Percentiles rank a stretch among this genome's conserved stretches.
phyloP scores from a whole-genome alignment of 2,329 filamentous ascomycete species.

The Stemphylium vesicarium region DNA sequence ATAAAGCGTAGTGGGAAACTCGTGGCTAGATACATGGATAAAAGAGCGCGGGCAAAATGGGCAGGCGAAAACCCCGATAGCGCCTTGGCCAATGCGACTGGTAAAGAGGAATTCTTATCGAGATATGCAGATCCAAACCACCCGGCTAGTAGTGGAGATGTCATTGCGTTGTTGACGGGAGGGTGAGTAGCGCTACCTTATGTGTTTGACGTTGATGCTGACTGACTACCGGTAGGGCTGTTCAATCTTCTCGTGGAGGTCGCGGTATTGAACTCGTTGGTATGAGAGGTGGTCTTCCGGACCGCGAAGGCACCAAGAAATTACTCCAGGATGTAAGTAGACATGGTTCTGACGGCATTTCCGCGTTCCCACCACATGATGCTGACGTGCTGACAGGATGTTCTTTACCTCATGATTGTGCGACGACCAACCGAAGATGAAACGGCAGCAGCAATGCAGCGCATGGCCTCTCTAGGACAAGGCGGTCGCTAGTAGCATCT shows the following conservation, averaged over 20 bases:
- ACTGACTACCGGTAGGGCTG: not conserved
- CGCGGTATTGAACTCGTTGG: not conserved
- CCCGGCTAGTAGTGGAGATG: conserved; percentile 56
- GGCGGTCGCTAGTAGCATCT: not conserved
- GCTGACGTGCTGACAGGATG: not conserved
- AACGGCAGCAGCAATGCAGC: not conserved
- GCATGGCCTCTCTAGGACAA: not conserved
- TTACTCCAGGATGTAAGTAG: conserved; percentile 8
- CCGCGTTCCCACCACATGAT: not conserved
- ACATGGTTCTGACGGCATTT: not conserved
- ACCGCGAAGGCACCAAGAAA: conserved; percentile 3
- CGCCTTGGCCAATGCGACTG: conserved; percentile 35
- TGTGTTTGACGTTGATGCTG: not conserved
- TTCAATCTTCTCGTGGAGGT: not conserved
- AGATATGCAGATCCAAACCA: conserved; percentile 60
- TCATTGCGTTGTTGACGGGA: conserved; percentile 56
- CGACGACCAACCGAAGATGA: not conserved
- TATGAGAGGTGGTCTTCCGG: not conserved
- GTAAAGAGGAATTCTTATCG: conserved; percentile 51
- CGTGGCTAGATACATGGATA: conserved; percentile 58
- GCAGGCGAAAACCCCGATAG: conserved; percentile 50
- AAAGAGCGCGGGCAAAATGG: conserved; percentile 55
- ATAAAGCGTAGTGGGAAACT: conserved; percentile 45
- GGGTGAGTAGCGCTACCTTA: conserved; percentile 33
- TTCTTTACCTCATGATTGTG: conserved; percentile 8